These are phyloP conservation scores for Cladosporium sp. DNA, from an alignment of 2,329 filamentous ascomycete species.

Conservation along the genomic window DNA sequence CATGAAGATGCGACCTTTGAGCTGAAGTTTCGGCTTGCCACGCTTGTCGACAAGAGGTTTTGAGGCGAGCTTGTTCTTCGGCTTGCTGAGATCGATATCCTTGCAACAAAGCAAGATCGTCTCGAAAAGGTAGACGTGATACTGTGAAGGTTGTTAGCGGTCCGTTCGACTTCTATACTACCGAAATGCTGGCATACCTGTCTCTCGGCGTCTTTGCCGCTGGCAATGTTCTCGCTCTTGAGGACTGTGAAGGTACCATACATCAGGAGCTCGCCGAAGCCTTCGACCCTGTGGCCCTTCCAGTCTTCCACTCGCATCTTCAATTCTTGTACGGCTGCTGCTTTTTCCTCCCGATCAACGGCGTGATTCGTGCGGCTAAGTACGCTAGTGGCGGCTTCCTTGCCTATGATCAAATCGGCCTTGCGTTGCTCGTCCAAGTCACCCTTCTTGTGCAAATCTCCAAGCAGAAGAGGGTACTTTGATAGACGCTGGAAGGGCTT, in stretches of 20 bases:
- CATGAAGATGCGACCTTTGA: constrained; percentile 99
- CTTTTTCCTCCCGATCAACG: constrained; percentile 81
- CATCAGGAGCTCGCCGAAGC: constrained; percentile 85
- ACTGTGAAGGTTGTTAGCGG: constrained; percentile 53
- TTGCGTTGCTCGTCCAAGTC: constrained; percentile 69
- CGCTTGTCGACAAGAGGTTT: constrained; percentile 69
- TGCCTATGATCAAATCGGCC: constrained; percentile 72
- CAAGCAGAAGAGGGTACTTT: constrained; percentile 89
- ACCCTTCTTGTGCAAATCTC: constrained; percentile 83
- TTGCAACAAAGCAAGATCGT: constrained; percentile 96
- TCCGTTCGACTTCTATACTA: constrained; percentile 17
- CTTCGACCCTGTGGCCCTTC: constrained; percentile 87
- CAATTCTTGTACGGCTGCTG: constrained; percentile 81
- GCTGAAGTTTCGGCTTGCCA: constrained; percentile 75
- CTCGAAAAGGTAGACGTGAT: constrained; percentile 97
- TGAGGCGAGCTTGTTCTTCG: constrained; percentile 70
- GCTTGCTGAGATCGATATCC: constrained; percentile 83
- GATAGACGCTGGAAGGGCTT: constrained; percentile 96
- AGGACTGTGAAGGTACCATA: constrained; percentile 90
- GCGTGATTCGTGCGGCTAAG: constrained; percentile 85
- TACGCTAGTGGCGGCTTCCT: constrained; percentile 78
- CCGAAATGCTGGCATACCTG: constrained; percentile 60
- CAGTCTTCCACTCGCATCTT: constrained; percentile 87
- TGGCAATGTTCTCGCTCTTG: constrained; percentile 53
- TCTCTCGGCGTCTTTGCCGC: constrained; percentile 79